Evolutionary conservation across 2,329 filamentous ascomycete species (phyloP).

Genomic region (Pseudopithomyces maydicus): DNA sequence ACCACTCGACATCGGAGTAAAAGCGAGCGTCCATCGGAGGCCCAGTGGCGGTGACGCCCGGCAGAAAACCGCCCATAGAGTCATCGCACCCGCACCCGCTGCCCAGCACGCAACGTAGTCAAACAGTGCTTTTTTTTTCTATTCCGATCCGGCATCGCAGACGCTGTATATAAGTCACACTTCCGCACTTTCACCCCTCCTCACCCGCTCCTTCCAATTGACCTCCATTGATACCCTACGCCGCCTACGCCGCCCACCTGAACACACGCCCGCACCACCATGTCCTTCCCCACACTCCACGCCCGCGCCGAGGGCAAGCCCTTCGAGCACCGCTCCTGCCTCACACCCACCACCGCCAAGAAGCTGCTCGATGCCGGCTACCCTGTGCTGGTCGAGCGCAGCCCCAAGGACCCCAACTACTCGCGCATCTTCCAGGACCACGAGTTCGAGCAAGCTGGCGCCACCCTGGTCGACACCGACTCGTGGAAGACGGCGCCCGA

Average conservation of each 20-base stretch:
- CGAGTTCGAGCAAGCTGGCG: slow-evolving; percentile 46
- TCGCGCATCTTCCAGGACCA: slow-evolving; percentile 49
- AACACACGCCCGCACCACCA: slow-evolving; percentile 11
- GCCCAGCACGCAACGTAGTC: slow-evolving; percentile 8
- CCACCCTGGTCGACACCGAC: slow-evolving; percentile 43
- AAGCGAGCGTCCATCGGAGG: slow-evolving; percentile 2
- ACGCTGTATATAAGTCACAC: slow-evolving; percentile 6
- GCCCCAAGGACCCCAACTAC: slow-evolving; percentile 43
- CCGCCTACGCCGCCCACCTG: neutral
- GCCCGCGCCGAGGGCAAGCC: slow-evolving; percentile 49
- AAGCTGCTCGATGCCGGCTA: slow-evolving; percentile 49
- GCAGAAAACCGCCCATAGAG: slow-evolving; percentile 29
- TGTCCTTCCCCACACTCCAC: slow-evolving; percentile 47
- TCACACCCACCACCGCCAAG: slow-evolving; percentile 47
- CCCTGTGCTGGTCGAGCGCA: slow-evolving; percentile 47
- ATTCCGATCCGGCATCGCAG: slow-evolving; percentile 24
- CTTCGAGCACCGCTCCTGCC: slow-evolving; percentile 47
- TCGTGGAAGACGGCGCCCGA: slow-evolving; percentile 45
- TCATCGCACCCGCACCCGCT: slow-evolving; percentile 20
- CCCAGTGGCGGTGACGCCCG: slow-evolving; percentile 5
- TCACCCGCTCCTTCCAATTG: slow-evolving; percentile 16
- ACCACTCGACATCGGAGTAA: slow-evolving; percentile 5
- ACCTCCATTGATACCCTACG: slow-evolving; percentile 1
- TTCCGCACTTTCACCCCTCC: neutral
- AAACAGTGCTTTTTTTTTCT: slow-evolving; percentile 4